phyloP scores from a whole-genome alignment of 306 rosid species.

The Ammopiptanthus mongolicus region DNA sequence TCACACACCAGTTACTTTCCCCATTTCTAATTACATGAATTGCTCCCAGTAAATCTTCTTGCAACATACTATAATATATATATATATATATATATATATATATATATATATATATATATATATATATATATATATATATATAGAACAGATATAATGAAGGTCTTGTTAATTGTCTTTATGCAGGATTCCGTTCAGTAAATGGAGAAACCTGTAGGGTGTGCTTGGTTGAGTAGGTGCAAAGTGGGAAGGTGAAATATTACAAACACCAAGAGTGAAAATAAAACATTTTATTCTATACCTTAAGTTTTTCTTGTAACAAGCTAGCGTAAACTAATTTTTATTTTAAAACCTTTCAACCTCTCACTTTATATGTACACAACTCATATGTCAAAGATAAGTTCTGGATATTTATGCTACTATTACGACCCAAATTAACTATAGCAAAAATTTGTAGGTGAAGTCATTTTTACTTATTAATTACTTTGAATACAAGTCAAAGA shows the following conservation, averaged over 20 bases:
- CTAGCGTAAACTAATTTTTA: neutral
- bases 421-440: too few relatives aligned
- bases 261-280: neutral
- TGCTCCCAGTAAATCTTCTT: slow-evolving; percentile 10
- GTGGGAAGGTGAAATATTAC: neutral
- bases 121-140: too few relatives aligned
- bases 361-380: neutral
- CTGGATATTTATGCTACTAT: neutral
- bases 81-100: too few relatives aligned
- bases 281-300: neutral
- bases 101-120: too few relatives aligned
- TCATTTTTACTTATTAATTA: too few relatives aligned
- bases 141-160: neutral
- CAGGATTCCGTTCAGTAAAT: neutral
- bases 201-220: neutral
- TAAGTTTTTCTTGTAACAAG: neutral
- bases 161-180: neutral
- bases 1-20: neutral
- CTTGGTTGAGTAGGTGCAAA: neutral
- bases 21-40: slow-evolving; percentile 12
- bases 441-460: neutral
- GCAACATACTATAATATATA: neutral
- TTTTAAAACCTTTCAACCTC: neutral
- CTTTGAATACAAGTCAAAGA: neutral
- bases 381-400: neutral